Evolutionary conservation across 805 yeast genomes (phyloP), one percentile per base, ranked within the genome.

Genomic region (Saturnispora diversa): DNA sequence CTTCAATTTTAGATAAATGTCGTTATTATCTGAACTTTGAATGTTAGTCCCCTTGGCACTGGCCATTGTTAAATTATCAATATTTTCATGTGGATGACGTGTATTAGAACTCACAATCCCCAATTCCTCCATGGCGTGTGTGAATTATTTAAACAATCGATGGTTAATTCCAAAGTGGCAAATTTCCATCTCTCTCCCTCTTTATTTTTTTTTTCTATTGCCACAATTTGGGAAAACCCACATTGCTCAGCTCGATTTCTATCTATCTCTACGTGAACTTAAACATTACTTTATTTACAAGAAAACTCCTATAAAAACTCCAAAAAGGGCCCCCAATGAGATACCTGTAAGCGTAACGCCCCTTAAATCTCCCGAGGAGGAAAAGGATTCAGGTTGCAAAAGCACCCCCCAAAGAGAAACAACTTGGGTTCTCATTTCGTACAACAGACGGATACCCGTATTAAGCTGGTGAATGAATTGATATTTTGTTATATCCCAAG

Each of bases 1-100:
- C 72, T 92, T 94, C 52, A 90, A 70, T 51, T 74, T 82, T 50
- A 85, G 65, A 64, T 92, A 92, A 28, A 82, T 82, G 59, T 92
- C 97, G 19, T 64, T 59, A 37, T 58, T 51, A 56, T 70, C 56
- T 31, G 50, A 57, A 40, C 45, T 54, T 15, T 47, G 38, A 15
- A 41, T 48, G n/a, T 21, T 31, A 48, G n/a, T n/a, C n/a, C 44
- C 60, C 20, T 43, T 42, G 17, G 45, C 42, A 4, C 37, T 15
- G 11, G 35, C 40, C 13, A 34, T 26, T 5, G 45, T 46, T 12
- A 40, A 22, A 33, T 40, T 39, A 26, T 42, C 49, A 22, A 45
- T 44, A 23, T 39, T 42, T 13, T 35, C 43, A 35, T 44, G 47
- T 15, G 45, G 46, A 3, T 35, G 43, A 19, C 29, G 35, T 4